Evolutionary conservation across 208 protist species (phyloP), one percentile per base, ranked within the genome.

Genomic region (Acanthamoeba quina): DNA sequence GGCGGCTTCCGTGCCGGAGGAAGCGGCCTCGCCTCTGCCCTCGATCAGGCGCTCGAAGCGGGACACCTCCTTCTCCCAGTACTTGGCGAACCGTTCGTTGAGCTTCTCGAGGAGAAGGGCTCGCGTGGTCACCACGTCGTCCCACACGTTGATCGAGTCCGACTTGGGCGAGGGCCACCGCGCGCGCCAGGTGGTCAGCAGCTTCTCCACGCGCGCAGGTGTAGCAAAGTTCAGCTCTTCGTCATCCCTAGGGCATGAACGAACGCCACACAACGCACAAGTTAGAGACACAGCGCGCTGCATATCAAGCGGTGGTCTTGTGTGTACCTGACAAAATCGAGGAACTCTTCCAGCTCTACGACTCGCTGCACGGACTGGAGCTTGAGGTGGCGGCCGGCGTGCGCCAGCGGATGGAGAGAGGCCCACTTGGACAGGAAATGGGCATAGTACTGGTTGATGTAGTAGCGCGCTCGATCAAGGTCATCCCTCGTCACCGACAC

Each of bases 321-420:
- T 17, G n/a, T n/a, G n/a, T 29, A 76, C 85, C 85, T 76, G 37
- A 52, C 76, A 62, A 97, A 96, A 37, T 62, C 41, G 5, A 97
- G 66, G 64, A 97, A 97, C 44, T 97, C 96, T 62, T 97, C 95
- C 15, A 97, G 80, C 60, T 97, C 97, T 5, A 95, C 60, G 11
- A 97, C 44, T 31, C 78, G 82, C 95, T 98, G 97, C 34, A 98
- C 29, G 34, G 85, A 90, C 94, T 98, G 96, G 17, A 98, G 62
- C 31, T 94, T 64, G 86, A 49, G 37, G 62, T 97, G 96, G 52
- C 95, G 82, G 19, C 86, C 94, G 26, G 52, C 64, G 10, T 86
- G 60, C 7, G 95, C 95, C 3, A 97, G 88, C n/a, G 95, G 88
- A 88, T 96, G 95, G 4, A 96, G 94, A 5, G 94, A 94, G 13